A percentile compares a stretch with the other conserved stretches of the same genome.
phyloP scores from a whole-genome alignment of 1,139 yeast genomes.

The Geotrichum restrictum region DNA sequence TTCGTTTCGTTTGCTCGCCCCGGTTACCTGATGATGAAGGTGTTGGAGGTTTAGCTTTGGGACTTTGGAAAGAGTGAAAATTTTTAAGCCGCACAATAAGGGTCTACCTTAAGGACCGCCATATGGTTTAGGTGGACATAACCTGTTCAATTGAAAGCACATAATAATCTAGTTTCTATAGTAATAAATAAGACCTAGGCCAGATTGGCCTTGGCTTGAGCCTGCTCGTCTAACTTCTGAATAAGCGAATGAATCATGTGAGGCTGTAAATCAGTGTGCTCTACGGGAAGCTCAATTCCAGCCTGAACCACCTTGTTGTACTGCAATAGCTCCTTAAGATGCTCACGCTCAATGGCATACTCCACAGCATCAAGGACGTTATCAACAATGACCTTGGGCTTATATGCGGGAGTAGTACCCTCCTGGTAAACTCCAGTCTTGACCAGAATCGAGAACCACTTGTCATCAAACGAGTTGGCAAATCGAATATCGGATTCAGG shows the following conservation, averaged over 20 bases:
- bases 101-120: no score
- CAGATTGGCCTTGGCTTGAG: not conserved
- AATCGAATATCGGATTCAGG: constrained; percentile 86
- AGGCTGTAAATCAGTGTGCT: constrained; percentile 19
- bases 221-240: constrained; percentile 12
- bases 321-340: constrained; percentile 53
- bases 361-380: constrained; percentile 77
- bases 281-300: constrained; percentile 16
- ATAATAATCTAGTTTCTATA: no score
- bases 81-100: no score
- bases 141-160: no score
- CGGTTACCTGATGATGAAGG: no score
- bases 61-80: no score
- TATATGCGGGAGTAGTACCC: constrained; percentile 71
- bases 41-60: no score
- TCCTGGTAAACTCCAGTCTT: constrained; percentile 84
- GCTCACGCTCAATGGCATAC: constrained; percentile 79
- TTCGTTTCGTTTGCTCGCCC: no score
- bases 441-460: constrained; percentile 80
- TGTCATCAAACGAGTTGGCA: constrained; percentile 78
- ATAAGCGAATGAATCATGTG: constrained; percentile 15
- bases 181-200: not conserved
- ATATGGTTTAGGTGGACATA: no score
- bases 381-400: constrained; percentile 68
- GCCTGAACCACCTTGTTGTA: constrained; percentile 24